These are phyloP conservation scores for Lumnitzera littorea DNA, from an alignment of 345 rosid species.

Conservation along the genomic window DNA sequence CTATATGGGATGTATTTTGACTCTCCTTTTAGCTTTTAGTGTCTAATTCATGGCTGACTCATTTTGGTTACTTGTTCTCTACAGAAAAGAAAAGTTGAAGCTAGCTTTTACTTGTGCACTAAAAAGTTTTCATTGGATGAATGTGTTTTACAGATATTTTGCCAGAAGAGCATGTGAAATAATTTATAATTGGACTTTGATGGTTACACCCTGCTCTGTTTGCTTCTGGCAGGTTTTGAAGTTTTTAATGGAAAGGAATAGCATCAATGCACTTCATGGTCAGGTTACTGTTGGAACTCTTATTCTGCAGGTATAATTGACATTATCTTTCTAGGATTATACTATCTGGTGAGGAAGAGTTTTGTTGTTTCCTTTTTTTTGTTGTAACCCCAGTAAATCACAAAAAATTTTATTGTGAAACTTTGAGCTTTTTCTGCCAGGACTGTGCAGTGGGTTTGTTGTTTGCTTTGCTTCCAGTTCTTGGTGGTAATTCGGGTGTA, in stretches of 20 bases:
- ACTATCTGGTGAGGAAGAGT: too few relatives aligned
- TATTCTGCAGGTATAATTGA: slow-evolving; percentile 61
- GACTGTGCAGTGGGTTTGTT: slow-evolving; percentile 93
- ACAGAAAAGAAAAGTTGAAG: too few relatives aligned
- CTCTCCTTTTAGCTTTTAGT: too few relatives aligned
- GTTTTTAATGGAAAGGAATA: slow-evolving; percentile 83
- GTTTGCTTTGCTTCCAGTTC: slow-evolving; percentile 93
- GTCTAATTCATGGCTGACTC: too few relatives aligned
- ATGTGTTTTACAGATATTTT: too few relatives aligned
- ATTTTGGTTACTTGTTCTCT: too few relatives aligned
- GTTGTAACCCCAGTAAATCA: background rate
- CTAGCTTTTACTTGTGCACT: too few relatives aligned
- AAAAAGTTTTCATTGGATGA: too few relatives aligned
- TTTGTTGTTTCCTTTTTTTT: too few relatives aligned
- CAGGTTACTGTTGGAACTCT: slow-evolving; percentile 90
- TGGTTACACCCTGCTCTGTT: background rate
- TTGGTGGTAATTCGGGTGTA: slow-evolving; percentile 81
- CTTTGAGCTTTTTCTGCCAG: slow-evolving; percentile 25
- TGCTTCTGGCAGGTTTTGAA: slow-evolving; percentile 59
- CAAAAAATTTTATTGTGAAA: background rate
- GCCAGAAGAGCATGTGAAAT: too few relatives aligned
- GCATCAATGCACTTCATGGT: slow-evolving; percentile 70
- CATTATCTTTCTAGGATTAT: background rate
- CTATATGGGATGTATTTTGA: too few relatives aligned
- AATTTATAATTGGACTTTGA: too few relatives aligned